A percentile compares a stretch with the other conserved stretches of the same genome.
phyloP scores from a whole-genome alignment of 495 filamentous ascomycete genomes.

The Entonaema liquescens region DNA sequence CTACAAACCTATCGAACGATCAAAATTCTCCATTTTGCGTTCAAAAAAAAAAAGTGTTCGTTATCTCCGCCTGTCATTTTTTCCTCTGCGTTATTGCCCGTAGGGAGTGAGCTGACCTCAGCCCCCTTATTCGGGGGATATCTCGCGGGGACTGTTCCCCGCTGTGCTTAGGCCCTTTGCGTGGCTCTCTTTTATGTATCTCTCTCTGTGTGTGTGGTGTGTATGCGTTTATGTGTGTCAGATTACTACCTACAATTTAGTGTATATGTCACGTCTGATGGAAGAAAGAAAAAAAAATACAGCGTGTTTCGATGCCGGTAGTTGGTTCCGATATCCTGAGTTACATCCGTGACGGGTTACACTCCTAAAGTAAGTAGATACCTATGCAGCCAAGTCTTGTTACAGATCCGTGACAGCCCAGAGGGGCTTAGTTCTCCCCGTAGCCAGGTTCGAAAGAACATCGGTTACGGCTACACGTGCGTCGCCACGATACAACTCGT shows the following conservation, averaged over 20 bases:
- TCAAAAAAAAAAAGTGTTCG: too few relatives aligned
- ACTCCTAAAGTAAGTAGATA: not conserved
- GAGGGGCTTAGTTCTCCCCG: not conserved
- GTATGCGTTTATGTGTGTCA: constrained; percentile 9
- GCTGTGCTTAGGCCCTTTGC: not conserved
- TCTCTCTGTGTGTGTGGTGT: too few relatives aligned
- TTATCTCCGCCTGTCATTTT: not conserved
- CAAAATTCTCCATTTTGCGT: too few relatives aligned
- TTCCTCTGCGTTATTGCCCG: not conserved
- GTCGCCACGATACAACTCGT: not conserved
- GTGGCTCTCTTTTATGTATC: not conserved
- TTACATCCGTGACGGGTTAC: not conserved
- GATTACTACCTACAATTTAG: not conserved
- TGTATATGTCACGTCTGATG: not conserved
- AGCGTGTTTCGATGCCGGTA: not conserved
- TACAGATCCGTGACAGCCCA: not conserved
- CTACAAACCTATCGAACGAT: not conserved
- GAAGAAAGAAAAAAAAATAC: too few relatives aligned
- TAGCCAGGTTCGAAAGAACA: not conserved
- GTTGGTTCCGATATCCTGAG: not conserved
- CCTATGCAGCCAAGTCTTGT: constrained; percentile 1
- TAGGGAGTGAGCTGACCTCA: constrained; percentile 21
- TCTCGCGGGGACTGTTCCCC: constrained; percentile 9
- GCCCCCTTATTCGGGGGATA: constrained; percentile 12
- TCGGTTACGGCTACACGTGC: not conserved